A percentile compares a stretch with the other conserved stretches of the same genome.
Conservation (phyloP, 192 early-diverging fungal genomes). For the Coemansia pectinata region DNA sequence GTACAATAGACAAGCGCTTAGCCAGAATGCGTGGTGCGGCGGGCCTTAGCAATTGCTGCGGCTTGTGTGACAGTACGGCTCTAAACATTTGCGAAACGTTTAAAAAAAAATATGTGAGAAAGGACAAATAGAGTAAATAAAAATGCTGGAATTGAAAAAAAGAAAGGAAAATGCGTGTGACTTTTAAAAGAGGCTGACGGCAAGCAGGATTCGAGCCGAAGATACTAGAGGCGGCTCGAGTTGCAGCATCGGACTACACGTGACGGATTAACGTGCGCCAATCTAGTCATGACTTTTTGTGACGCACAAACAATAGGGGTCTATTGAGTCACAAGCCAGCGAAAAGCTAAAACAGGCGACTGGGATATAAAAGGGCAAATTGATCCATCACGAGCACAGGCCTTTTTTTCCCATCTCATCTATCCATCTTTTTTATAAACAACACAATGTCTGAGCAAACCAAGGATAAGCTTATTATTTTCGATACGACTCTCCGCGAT, state of each 20-base stretch:
- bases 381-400: neutral
- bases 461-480: slow-evolving; percentile 85
- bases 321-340: neutral
- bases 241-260: neutral
- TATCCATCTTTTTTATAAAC: neutral
- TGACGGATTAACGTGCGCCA: neutral
- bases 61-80: neutral
- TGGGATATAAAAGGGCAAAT: neutral
- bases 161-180: neutral
- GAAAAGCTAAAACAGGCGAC: too few species aligned
- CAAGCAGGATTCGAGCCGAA: neutral
- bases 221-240: neutral
- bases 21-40: neutral
- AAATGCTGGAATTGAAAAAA: neutral
- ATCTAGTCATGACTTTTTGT: neutral
- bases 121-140: neutral
- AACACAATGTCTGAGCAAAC: slow-evolving; percentile 10
- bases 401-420: neutral
- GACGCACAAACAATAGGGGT: too few species aligned
- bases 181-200: neutral
- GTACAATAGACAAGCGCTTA: neutral
- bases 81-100: neutral
- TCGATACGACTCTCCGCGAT: slow-evolving; percentile 96
- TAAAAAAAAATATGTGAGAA: neutral
- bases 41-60: neutral